Base-by-base conservation (phyloP, 2,329 filamentous ascomycete genomes). In the Verticillium nonalfalfae region DNA sequence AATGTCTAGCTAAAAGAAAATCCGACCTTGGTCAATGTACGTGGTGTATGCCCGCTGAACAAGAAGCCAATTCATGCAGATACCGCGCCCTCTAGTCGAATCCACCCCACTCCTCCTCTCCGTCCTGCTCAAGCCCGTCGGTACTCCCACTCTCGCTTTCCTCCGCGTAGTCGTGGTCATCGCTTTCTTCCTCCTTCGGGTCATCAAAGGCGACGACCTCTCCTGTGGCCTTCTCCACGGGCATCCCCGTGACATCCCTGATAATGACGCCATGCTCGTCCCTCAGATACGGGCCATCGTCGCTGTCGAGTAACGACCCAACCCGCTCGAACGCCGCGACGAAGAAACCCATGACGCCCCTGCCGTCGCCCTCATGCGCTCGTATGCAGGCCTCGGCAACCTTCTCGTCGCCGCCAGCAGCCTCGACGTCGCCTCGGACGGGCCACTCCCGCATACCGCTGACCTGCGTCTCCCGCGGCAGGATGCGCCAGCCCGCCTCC, bases 321-420 rank as follows among this genome's bases (percentile, higher is more conserved):
- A 89, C 84, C 59, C 90, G 81, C 3, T 91, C 83, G 74, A 99
- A 97, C 0, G 84, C 91, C n/a, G 87, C 92, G 21, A 97, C 90
- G 68, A 99, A 99, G 75, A 99, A 98, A 0, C 95, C 94, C 85
- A 97, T 97, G 1, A 93, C 90, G 0, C 93, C 92, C 65, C 90
- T 85, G 10, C 87, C 88, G 67, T 94, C 92, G 33, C 86, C 90
- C 68, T 93, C 90, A 73, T 90, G 88, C 36, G 91, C 91, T 62
- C 94, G 81, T 61, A 97, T 89, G 70, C 93, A 97, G 2, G 84
- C 90, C 33, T 94, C 88, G 6, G 87, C 84, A 1, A 91, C 72
- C 3, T 79, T 74, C 50, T 79, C 70, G 59, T 86, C 77, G 1
- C 81, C 82, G 4, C 69, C 69, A 66, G 79, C 78, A 39, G 79